Conservation (phyloP, 2,329 filamentous ascomycete species). For the Ophiosphaerella herpotricha region DNA sequence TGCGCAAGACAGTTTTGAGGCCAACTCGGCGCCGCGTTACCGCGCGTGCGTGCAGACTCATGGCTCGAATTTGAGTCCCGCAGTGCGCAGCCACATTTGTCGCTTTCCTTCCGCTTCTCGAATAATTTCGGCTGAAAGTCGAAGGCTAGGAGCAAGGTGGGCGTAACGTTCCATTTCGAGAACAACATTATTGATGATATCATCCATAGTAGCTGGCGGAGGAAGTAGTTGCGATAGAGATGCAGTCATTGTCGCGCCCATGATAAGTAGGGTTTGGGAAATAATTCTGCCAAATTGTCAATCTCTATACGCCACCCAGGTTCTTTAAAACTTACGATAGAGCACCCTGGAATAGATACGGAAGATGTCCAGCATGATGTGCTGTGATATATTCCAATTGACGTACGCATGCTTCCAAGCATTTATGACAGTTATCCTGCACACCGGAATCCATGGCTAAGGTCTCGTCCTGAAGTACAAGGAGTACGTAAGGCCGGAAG, state of each 20-base stretch:
- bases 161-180: conserved; percentile 76
- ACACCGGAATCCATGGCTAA: conserved; percentile 72
- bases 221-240: conserved; percentile 70
- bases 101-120: conserved; percentile 75
- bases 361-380: conserved; percentile 82
- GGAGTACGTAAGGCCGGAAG: conserved; percentile 80
- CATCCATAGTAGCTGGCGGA: conserved; percentile 63
- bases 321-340: conserved; percentile 52
- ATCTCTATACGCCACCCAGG: neutral
- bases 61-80: conserved; percentile 44
- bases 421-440: conserved; percentile 78
- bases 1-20: no score
- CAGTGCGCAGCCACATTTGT: conserved; percentile 59
- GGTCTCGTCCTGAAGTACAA: conserved; percentile 77
- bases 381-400: conserved; percentile 79
- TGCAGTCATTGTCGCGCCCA: conserved; percentile 82
- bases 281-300: conserved; percentile 65
- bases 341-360: conserved; percentile 84
- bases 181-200: conserved; percentile 78
- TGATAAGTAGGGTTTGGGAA: conserved; percentile 78
- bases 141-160: conserved; percentile 75
- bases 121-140: conserved; percentile 77
- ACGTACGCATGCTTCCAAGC: conserved; percentile 76
- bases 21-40: neutral
- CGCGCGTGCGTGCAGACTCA: conserved; percentile 22